These are phyloP conservation scores for Acanthamoeba royreba DNA, from an alignment of 208 protist genomes.

Conservation along the genomic window DNA sequence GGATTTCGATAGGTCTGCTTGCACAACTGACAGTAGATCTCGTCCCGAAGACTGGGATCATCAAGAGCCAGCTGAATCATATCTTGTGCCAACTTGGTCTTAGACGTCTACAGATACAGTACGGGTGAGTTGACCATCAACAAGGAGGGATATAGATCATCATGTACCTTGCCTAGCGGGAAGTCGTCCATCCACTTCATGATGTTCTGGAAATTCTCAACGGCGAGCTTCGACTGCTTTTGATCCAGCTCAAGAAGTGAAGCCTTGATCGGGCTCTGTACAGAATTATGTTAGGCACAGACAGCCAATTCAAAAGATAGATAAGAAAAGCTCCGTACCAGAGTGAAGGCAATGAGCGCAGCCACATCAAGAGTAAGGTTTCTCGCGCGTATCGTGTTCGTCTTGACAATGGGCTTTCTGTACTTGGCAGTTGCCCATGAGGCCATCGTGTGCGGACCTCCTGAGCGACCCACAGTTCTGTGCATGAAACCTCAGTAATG, in stretches of 20 bases:
- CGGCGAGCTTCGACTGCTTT: background rate
- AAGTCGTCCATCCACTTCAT: slow-evolving; percentile 50
- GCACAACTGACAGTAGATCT: slow-evolving; percentile 39
- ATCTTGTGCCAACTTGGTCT: background rate
- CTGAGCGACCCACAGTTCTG: background rate
- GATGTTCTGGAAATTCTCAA: background rate
- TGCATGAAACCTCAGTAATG: background rate
- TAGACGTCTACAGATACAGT: too few species aligned
- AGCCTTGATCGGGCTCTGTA: slow-evolving; percentile 28
- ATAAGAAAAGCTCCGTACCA: background rate
- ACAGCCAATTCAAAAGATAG: background rate
- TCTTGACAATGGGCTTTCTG: background rate
- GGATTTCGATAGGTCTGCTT: slow-evolving; percentile 33
- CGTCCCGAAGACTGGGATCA: background rate
- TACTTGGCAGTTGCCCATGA: background rate
- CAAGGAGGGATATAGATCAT: too few species aligned
- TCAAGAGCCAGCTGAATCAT: background rate
- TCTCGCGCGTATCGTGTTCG: background rate
- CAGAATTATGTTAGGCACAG: background rate
- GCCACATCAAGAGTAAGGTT: background rate
- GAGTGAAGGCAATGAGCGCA: background rate
- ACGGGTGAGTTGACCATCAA: too few species aligned
- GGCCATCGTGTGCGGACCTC: background rate
- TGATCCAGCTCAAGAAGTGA: background rate
- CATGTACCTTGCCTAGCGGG: slow-evolving; percentile 3